Evolutionary conservation across 345 rosid species (phyloP).

Genomic region (Populus deltoides): DNA sequence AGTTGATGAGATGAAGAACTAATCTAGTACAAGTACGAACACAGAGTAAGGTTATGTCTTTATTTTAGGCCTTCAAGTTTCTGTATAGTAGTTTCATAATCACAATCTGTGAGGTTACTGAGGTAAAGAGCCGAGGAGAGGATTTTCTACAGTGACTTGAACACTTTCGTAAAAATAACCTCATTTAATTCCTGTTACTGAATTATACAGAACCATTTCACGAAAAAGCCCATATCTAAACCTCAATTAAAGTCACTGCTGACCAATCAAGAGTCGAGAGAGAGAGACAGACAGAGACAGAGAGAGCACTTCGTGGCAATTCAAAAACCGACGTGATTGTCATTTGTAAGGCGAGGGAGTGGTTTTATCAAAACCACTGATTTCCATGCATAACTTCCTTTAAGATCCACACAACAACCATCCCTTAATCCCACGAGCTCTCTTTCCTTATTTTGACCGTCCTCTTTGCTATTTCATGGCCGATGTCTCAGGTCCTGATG

Average conservation of each 20-base stretch:
- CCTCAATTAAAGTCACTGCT: no score
- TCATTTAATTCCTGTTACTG: background rate
- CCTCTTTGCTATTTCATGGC: slow-evolving; percentile 27
- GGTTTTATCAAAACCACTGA: slow-evolving; percentile 5
- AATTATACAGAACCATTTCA: background rate
- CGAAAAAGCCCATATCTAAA: no score
- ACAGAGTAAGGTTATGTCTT: background rate
- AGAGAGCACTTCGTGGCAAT: background rate
- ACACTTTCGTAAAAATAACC: background rate
- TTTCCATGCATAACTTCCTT: slow-evolving; percentile 2
- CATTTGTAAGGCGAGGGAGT: background rate
- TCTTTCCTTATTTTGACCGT: slow-evolving; percentile 8
- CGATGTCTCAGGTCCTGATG: slow-evolving; percentile 26
- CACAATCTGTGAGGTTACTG: background rate
- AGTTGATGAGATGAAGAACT: no score
- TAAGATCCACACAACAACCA: background rate
- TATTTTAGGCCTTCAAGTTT: background rate
- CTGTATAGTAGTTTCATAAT: background rate
- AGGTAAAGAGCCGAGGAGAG: background rate
- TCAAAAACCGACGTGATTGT: background rate
- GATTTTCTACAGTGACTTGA: background rate
- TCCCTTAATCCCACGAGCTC: background rate
- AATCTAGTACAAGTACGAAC: background rate
- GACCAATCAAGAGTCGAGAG: background rate
- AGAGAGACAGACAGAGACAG: background rate